Percentiles rank a stretch among this genome's conserved stretches.
phyloP scores from a whole-genome alignment of 164 flowering plant genomes.

The Magnolia officinalis region DNA sequence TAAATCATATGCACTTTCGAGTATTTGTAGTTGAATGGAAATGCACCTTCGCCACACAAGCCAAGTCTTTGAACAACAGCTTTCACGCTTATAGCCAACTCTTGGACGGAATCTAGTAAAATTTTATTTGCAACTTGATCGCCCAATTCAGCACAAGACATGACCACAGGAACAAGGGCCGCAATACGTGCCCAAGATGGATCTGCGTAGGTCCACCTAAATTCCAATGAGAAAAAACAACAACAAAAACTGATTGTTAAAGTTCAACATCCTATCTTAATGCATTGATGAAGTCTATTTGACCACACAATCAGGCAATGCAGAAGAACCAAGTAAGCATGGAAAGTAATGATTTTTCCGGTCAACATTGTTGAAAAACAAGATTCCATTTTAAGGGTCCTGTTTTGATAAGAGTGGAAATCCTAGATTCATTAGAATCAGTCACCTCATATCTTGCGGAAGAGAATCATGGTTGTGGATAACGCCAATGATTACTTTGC shows the following conservation, averaged over 20 bases:
- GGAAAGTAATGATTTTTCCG: too few relatives aligned
- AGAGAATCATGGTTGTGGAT: too few relatives aligned
- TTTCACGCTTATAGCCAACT: slow-evolving; percentile 77
- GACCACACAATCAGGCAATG: too few relatives aligned
- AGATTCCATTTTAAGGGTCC: too few relatives aligned
- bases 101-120: slow-evolving; percentile 64
- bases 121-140: slow-evolving; percentile 76
- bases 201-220: slow-evolving; percentile 90
- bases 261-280: neutral
- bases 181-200: slow-evolving; percentile 99
- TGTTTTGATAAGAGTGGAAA: too few relatives aligned
- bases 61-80: slow-evolving; percentile 82
- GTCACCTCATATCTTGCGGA: too few relatives aligned
- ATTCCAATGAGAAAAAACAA: slow-evolving; percentile 16
- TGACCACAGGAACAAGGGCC: slow-evolving; percentile 85
- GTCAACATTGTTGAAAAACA: too few relatives aligned
- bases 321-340: too few relatives aligned
- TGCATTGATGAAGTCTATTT: neutral
- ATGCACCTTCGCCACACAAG: slow-evolving; percentile 74
- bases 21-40: neutral
- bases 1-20: too few relatives aligned
- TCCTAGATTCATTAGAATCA: too few relatives aligned
- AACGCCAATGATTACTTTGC: too few relatives aligned
- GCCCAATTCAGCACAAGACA: slow-evolving; percentile 87
- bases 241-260: slow-evolving; percentile 6